A percentile compares a stretch with the other conserved stretches of the same genome.
Evolutionary conservation across 2,329 filamentous ascomycete genomes (phyloP).

Genomic region (Colletotrichum chrysophilum): DNA sequence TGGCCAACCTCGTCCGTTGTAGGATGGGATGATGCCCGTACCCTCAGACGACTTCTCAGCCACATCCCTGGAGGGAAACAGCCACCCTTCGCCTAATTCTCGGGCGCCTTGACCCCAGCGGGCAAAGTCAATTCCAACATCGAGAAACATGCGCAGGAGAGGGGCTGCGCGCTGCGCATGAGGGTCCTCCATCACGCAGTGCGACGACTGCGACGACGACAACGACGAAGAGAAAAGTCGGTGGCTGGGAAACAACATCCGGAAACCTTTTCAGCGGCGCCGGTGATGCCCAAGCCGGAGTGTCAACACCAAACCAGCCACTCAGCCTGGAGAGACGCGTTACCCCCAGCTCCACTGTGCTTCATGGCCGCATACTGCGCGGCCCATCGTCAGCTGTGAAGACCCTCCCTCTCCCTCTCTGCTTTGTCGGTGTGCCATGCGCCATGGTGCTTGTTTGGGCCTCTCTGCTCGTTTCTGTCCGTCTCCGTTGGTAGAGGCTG

Average conservation of each 20-base stretch:
- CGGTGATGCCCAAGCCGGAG: constrained; percentile 21
- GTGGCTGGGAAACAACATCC: constrained; percentile 20
- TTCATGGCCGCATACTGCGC: constrained; percentile 28
- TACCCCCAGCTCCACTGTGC: constrained; percentile 29
- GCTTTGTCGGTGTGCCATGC: constrained; percentile 13
- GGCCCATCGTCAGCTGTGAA: constrained; percentile 22
- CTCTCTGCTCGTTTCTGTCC: not conserved
- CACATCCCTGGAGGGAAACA: constrained; percentile 18
- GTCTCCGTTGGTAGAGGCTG: not conserved
- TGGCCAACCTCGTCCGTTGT: constrained; percentile 8
- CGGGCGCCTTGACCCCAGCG: not conserved
- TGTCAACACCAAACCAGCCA: constrained; percentile 17
- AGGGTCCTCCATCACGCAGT: not conserved
- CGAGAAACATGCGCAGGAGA: not conserved
- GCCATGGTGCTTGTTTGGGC: constrained; percentile 15
- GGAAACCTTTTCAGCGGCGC: constrained; percentile 4
- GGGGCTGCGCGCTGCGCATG: not conserved
- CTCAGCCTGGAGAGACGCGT: constrained; percentile 19
- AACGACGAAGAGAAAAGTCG: constrained; percentile 3
- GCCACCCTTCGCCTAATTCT: constrained; percentile 10
- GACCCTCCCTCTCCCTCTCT: not conserved
- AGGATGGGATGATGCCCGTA: constrained; percentile 19
- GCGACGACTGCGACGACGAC: not conserved
- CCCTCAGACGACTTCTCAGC: constrained; percentile 14
- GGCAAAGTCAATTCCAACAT: constrained; percentile 20